phyloP scores from a whole-genome alignment of 768 basidiomycete species.

The Lentinula aciculospora region DNA sequence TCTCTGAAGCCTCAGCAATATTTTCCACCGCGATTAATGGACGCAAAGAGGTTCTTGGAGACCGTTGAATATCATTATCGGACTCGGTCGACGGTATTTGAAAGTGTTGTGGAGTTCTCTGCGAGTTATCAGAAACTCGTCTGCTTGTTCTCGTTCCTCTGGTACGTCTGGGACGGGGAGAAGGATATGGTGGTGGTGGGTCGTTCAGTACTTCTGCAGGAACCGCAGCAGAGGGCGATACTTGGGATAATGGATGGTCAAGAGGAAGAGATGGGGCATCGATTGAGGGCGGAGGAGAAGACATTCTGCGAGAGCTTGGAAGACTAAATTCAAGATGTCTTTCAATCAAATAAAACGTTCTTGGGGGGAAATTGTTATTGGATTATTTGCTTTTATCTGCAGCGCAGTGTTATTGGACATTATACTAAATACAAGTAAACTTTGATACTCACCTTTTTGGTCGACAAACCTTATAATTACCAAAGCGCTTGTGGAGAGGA shows the following conservation, averaged over 20 bases:
- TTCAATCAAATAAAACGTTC: no score
- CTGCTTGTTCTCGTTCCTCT: slow-evolving; percentile 32
- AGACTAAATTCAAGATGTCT: no score
- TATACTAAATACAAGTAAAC: no score
- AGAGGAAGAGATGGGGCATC: not conserved
- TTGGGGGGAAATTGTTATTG: no score
- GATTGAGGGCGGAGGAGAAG: not conserved
- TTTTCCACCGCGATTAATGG: slow-evolving; percentile 21
- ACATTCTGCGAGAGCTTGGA: not conserved
- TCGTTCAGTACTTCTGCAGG: slow-evolving; percentile 25
- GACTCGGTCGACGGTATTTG: slow-evolving; percentile 22
- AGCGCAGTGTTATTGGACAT: no score
- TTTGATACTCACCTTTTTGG: no score
- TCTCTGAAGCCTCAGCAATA: slow-evolving; percentile 32
- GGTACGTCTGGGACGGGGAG: slow-evolving; percentile 20
- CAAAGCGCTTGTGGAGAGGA: no score
- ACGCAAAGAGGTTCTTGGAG: slow-evolving; percentile 16
- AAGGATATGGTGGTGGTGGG: slow-evolving; percentile 72
- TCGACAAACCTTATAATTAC: no score
- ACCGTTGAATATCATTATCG: slow-evolving; percentile 25
- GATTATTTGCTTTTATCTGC: no score
- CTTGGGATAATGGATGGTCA: not conserved
- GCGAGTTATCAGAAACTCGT: not conserved
- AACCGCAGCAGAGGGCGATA: not conserved
- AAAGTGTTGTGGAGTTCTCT: slow-evolving; percentile 22